phyloP scores from a whole-genome alignment of 768 basidiomycete species.

The Lactifluus rugatus region DNA sequence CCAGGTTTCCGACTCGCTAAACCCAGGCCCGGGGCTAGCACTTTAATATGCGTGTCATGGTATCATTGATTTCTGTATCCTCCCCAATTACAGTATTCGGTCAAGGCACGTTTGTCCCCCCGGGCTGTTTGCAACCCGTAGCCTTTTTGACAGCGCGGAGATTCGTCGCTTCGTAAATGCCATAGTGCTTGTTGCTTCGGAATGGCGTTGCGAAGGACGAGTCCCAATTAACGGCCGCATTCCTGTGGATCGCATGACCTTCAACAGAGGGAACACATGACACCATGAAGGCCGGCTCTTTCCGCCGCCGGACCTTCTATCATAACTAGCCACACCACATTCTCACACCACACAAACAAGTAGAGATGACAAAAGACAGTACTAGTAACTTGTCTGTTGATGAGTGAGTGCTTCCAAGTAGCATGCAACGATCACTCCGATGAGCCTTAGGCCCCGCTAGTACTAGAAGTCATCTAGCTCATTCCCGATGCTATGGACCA shows the following conservation, averaged over 20 bases:
- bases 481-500: background rate
- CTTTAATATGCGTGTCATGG: too few species aligned
- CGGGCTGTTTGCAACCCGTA: too few species aligned
- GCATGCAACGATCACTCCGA: background rate
- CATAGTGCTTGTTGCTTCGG: background rate
- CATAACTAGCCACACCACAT: background rate
- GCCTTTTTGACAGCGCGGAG: background rate
- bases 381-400: background rate
- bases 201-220: background rate
- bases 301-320: background rate
- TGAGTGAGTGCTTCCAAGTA: background rate
- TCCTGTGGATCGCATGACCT: background rate
- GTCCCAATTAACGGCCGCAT: background rate
- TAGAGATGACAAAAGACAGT: background rate
- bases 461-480: background rate
- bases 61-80: too few species aligned
- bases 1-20: too few species aligned
- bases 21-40: too few species aligned
- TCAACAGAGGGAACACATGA: conserved; percentile 2
- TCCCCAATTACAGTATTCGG: too few species aligned
- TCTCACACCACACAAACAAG: background rate
- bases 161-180: background rate
- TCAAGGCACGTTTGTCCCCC: too few species aligned
- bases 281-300: background rate
- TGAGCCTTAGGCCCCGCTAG: background rate